Conservation (phyloP, 2,329 filamentous ascomycete genomes). For the Acrodontium crateriforme region DNA sequence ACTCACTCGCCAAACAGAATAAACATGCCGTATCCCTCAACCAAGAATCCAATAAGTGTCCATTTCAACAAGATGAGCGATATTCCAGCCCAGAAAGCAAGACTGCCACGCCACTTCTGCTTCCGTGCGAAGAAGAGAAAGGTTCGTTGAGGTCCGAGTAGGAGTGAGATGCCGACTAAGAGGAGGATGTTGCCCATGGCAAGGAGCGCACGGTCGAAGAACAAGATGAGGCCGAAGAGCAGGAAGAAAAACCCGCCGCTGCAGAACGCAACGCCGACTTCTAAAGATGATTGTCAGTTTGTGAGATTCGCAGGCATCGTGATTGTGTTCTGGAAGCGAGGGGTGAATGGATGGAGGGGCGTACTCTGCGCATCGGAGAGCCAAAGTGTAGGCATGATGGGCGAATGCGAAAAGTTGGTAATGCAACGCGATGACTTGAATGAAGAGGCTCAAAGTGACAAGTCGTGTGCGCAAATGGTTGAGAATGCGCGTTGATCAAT, state of each 20-base stretch:
- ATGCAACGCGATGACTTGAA: not conserved
- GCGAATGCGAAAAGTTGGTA: not conserved
- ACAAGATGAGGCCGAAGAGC: constrained; percentile 83
- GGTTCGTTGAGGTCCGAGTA: constrained; percentile 86
- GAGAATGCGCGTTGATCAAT: too few species aligned
- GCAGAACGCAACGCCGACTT: constrained; percentile 95
- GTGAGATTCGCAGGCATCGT: too few species aligned
- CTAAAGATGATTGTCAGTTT: constrained; percentile 34
- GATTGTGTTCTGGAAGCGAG: too few species aligned
- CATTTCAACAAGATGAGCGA: constrained; percentile 76
- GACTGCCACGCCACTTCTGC: constrained; percentile 84
- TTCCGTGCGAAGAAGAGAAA: constrained; percentile 85
- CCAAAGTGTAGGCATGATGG: constrained; percentile 79
- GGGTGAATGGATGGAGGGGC: constrained; percentile 21
- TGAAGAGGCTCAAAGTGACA: too few species aligned
- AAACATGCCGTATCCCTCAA: constrained; percentile 87
- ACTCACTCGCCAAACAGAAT: constrained; percentile 71
- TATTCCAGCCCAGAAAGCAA: constrained; percentile 74
- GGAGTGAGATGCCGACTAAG: constrained; percentile 87
- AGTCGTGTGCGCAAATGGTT: too few species aligned
- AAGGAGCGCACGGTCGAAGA: constrained; percentile 96
- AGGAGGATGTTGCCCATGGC: constrained; percentile 99
- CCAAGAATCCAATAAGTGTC: constrained; percentile 78
- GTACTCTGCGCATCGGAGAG: constrained; percentile 88
- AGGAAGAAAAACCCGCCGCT: constrained; percentile 93